These are phyloP conservation scores for Penicillium decumbens DNA, from an alignment of 2,329 filamentous ascomycete species.

Conservation along the genomic window DNA sequence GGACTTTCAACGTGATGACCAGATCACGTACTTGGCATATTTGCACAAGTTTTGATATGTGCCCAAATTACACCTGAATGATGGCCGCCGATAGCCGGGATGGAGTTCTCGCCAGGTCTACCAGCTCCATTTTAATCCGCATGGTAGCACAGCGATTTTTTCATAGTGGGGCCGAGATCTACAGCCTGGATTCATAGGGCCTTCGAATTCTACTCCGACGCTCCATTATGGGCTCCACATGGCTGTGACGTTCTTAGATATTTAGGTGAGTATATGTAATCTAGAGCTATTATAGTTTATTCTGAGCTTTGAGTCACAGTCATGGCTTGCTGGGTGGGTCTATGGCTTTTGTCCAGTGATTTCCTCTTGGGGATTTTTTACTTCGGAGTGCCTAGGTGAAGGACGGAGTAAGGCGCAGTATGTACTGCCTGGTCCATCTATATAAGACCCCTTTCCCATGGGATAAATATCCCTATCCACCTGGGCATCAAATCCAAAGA, in stretches of 20 bases:
- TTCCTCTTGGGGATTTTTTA: not conserved
- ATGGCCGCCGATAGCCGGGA: not conserved
- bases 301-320: not conserved
- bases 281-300: not conserved
- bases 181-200: not conserved
- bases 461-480: not conserved
- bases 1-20: not conserved
- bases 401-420: not conserved
- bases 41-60: not conserved
- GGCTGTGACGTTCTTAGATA: not conserved
- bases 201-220: not conserved
- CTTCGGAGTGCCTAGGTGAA: not conserved
- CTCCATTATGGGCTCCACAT: not conserved
- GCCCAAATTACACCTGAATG: not conserved
- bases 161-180: not conserved
- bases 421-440: not conserved
- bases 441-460: constrained; percentile 6
- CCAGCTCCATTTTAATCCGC: not conserved
- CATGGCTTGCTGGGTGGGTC: not conserved
- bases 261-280: not conserved
- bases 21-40: not conserved
- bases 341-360: not conserved
- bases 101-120: not conserved
- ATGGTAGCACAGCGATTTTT: not conserved
- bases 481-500: not conserved